Evolutionary conservation across 345 rosid species (phyloP), one percentile per base, ranked within the genome.

Genomic region (Bruguiera sexangula): DNA sequence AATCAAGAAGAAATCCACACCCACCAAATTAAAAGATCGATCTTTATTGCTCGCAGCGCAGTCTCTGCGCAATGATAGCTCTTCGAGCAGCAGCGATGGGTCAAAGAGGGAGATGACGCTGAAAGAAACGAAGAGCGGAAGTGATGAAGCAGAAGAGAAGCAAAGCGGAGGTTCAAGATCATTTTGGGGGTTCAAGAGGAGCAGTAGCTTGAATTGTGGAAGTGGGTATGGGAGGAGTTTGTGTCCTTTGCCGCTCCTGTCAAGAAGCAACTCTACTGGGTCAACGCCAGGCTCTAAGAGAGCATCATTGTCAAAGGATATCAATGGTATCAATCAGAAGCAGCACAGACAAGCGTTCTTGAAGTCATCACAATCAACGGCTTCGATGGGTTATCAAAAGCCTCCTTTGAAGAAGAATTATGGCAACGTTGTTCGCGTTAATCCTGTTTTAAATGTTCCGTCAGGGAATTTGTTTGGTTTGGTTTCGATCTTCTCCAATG

Each of bases 251-350:
- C 97, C 91, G 48, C 89, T 89, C 56, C 66, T 91, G 2, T 86
- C 89, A 5, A 76, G 95, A 61, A 91, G 97, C 74, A 78, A 91
- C 37, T 91, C 97, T n/a, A 86, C 97, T 1, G 97, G 95, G 36
- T 84, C 91, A 4, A 48, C 82, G 8, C 62, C 81, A 22, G 66
- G 70, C 22, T 75, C 69, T 15, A 85, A 83, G 70, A 75, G 77
- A 8, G 69, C 79, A 9, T 22, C 82, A 26, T 57, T 78, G 32
- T 75, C 82, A 1, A 78, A 81, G 8, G 82, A 70, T 31, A 57
- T 36, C 22, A 71, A 68, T 62, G 43, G 61, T 6, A 59, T 58
- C 66, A 76, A 74, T 68, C 79, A 70, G 13, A 84, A 85, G 69
- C 91, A 86, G 32, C 77, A 83, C 3, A 89, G 77, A 74, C 85